A percentile compares a stretch with the other conserved stretches of the same genome.
Conservation (phyloP, 2,329 filamentous ascomycete genomes). For the Xylariomycetidae sp. region DNA sequence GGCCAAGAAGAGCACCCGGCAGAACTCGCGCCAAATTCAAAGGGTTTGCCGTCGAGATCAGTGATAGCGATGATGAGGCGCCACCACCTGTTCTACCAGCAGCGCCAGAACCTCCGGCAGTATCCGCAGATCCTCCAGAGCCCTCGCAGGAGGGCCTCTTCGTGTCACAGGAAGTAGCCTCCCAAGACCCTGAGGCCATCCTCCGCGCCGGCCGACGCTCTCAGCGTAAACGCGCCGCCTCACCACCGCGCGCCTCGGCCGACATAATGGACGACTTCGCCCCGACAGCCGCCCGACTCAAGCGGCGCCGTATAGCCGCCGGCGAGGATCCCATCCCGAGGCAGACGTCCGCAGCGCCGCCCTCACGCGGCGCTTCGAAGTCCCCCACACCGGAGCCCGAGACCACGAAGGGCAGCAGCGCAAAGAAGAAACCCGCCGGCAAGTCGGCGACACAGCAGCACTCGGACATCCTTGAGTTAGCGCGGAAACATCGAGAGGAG, state of each 20-base stretch:
- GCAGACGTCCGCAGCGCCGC: not conserved
- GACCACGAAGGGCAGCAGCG: constrained; percentile 32
- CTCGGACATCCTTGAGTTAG: constrained; percentile 64
- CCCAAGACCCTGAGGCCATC: constrained; percentile 18
- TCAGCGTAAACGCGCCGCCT: constrained; percentile 43
- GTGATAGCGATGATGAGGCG: constrained; percentile 26
- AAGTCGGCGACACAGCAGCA: no score
- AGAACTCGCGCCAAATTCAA: no score
- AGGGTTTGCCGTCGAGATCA: constrained; percentile 56
- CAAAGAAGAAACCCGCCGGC: no score
- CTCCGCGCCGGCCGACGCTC: constrained; percentile 17
- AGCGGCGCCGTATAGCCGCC: constrained; percentile 66
- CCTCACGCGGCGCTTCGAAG: no score
- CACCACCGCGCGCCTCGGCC: constrained; percentile 37
- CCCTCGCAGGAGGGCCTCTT: constrained; percentile 46
- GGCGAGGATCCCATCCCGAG: constrained; percentile 42
- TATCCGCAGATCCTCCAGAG: constrained; percentile 17
- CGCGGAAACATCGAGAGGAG: constrained; percentile 55
- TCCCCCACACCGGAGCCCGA: not conserved
- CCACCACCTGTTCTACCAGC: constrained; percentile 7
- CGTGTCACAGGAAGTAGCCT: constrained; percentile 45
- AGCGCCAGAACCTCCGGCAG: constrained; percentile 4
- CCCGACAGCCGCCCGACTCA: constrained; percentile 72
- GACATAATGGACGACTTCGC: constrained; percentile 69
- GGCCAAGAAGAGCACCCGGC: constrained; percentile 12